Conservation (phyloP, 2,329 filamentous ascomycete genomes). For the Corinectria fuckeliana region DNA sequence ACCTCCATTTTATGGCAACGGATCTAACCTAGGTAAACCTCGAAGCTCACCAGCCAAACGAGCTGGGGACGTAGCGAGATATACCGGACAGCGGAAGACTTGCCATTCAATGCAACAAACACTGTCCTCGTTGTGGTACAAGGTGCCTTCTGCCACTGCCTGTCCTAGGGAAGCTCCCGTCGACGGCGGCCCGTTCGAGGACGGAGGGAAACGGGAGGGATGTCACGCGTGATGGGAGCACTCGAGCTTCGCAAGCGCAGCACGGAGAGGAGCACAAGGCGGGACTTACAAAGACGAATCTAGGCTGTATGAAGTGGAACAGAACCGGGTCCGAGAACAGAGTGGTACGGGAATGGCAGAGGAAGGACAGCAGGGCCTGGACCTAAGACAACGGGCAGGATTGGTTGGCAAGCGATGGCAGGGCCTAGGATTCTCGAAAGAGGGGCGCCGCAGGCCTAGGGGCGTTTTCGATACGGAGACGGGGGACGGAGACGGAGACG, state of each 20-base stretch:
- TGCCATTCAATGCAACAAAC: background rate
- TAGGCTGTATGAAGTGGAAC: constrained; percentile 16
- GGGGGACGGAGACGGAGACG: constrained; percentile 9
- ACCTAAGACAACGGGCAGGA: constrained; percentile 12
- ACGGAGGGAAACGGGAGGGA: background rate
- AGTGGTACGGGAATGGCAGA: constrained; percentile 13
- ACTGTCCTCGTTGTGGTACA: background rate
- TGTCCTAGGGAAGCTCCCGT: background rate
- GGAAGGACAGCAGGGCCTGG: constrained; percentile 20
- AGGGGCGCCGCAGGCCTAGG: constrained; percentile 13
- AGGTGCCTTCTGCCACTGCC: background rate
- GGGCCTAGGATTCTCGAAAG: constrained; percentile 18
- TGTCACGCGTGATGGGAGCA: background rate
- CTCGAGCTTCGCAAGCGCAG: constrained; percentile 2
- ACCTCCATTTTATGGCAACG: background rate
- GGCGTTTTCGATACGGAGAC: constrained; percentile 12
- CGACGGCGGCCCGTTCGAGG: background rate
- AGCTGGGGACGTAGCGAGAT: background rate
- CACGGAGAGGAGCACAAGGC: constrained; percentile 8
- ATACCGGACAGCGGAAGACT: background rate
- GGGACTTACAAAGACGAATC: constrained; percentile 20
- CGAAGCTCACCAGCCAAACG: background rate
- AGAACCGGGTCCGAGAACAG: constrained; percentile 9
- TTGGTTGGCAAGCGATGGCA: constrained; percentile 23
- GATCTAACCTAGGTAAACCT: background rate